Evolutionary conservation across 2,329 filamentous ascomycete genomes (phyloP).

Genomic region (Sporothrix pallida): DNA sequence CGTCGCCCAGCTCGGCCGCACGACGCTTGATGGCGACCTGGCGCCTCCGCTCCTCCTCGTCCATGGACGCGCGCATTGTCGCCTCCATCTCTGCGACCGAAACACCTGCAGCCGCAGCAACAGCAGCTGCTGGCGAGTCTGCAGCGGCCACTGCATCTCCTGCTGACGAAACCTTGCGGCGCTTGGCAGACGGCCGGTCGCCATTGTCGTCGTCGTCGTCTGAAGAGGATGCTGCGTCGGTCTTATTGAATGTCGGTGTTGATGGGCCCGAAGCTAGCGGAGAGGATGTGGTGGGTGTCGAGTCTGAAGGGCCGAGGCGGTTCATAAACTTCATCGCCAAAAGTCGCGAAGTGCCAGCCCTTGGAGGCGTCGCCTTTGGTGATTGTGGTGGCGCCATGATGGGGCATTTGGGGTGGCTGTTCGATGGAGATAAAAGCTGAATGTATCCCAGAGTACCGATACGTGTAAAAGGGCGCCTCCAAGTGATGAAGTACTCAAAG

Average conservation of each 20-base stretch:
- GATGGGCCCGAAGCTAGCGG: slow-evolving; percentile 46
- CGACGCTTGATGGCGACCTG: slow-evolving; percentile 66
- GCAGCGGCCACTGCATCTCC: slow-evolving; percentile 42
- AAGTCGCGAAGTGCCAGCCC: slow-evolving; percentile 77
- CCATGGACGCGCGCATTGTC: slow-evolving; percentile 67
- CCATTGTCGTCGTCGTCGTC: slow-evolving; percentile 22
- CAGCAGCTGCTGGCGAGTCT: slow-evolving; percentile 46
- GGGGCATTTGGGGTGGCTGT: background rate
- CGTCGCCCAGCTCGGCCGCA: slow-evolving; percentile 68
- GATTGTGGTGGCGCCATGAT: slow-evolving; percentile 32
- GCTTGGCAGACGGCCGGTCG: slow-evolving; percentile 61
- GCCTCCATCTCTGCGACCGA: slow-evolving; percentile 59
- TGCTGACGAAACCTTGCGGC: slow-evolving; percentile 57
- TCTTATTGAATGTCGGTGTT: slow-evolving; percentile 43
- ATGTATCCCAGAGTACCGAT: no score
- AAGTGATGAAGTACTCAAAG: background rate
- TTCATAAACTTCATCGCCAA: slow-evolving; percentile 99
- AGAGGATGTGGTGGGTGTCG: slow-evolving; percentile 37
- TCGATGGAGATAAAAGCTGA: no score
- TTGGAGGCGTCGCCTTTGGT: slow-evolving; percentile 43
- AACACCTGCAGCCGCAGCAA: slow-evolving; percentile 35
- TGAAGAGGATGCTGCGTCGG: background rate
- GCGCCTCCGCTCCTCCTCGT: slow-evolving; percentile 70
- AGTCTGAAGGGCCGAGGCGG: slow-evolving; percentile 71
- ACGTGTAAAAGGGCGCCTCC: no score